These are phyloP conservation scores for Magnaporthiopsis incrustans DNA, from an alignment of 2,329 filamentous ascomycete genomes.

Conservation along the genomic window DNA sequence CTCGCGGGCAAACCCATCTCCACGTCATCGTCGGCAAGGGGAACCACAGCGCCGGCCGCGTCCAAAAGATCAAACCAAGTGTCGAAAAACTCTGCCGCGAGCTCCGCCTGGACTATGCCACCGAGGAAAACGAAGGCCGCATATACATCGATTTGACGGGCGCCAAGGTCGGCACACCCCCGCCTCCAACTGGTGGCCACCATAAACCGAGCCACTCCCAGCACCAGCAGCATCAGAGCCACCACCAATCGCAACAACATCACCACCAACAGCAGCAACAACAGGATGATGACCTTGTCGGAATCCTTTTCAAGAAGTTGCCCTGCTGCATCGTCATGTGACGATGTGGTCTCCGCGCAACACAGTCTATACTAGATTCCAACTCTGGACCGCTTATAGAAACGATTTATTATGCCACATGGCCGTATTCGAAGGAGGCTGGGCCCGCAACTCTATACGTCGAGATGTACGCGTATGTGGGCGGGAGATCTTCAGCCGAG, in stretches of 20 bases:
- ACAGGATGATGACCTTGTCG: slow-evolving; percentile 50
- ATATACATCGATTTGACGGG: slow-evolving; percentile 85
- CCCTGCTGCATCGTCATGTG: slow-evolving; percentile 75
- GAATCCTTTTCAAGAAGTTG: slow-evolving; percentile 53
- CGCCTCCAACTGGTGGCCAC: slow-evolving; percentile 36
- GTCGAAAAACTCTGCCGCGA: slow-evolving; percentile 83
- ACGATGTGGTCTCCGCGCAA: slow-evolving; percentile 11
- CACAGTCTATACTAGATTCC: background rate
- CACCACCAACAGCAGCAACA: slow-evolving; percentile 37
- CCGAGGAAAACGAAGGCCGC: slow-evolving; percentile 81
- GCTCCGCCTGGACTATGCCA: slow-evolving; percentile 71
- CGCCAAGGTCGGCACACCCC: slow-evolving; percentile 46
- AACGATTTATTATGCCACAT: background rate
- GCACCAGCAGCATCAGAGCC: slow-evolving; percentile 23
- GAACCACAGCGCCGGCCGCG: slow-evolving; percentile 71
- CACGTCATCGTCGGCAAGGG: slow-evolving; percentile 96
- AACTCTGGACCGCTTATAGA: background rate
- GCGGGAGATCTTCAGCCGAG: too few species aligned
- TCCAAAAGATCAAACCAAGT: slow-evolving; percentile 93
- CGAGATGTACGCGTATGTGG: background rate
- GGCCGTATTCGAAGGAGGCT: background rate
- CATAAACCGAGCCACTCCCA: slow-evolving; percentile 34
- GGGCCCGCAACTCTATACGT: background rate
- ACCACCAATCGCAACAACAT: slow-evolving; percentile 16
- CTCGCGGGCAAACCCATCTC: slow-evolving; percentile 69